Evolutionary conservation across 176 grass and related monocot species (phyloP).

Genomic region (Aegilops umbellulata): DNA sequence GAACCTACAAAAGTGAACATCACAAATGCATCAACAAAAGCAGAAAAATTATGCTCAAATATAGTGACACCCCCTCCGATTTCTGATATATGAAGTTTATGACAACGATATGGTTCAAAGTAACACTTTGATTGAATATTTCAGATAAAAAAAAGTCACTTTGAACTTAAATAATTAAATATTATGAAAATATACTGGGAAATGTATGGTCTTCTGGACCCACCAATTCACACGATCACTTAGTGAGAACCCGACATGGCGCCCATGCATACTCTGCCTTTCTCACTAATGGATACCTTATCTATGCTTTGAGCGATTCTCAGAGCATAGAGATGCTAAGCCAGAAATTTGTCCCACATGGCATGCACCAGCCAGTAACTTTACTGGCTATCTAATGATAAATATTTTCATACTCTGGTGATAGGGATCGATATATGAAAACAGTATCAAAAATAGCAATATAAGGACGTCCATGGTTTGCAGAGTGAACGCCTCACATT

Average conservation of each 20-base stretch:
- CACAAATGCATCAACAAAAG: conserved; percentile 1
- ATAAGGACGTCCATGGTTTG: background rate
- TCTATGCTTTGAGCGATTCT: background rate
- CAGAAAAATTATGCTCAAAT: background rate
- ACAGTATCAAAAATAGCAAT: background rate
- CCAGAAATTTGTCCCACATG: background rate
- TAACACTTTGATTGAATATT: background rate
- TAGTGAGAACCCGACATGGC: background rate
- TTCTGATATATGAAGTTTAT: background rate
- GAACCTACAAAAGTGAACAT: conserved; percentile 44
- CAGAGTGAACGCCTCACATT: background rate
- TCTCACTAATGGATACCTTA: background rate
- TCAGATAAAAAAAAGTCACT: background rate
- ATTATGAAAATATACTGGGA: background rate
- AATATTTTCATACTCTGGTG: background rate
- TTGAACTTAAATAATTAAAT: background rate
- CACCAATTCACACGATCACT: background rate
- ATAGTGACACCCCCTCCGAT: background rate
- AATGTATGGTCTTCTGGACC: background rate
- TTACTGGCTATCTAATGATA: background rate
- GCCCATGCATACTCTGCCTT: background rate
- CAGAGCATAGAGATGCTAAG: background rate
- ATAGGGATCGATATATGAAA: background rate
- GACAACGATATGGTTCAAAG: background rate
- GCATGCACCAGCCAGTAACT: background rate